phyloP scores from a whole-genome alignment of 345 rosid species.

The Brassica rapa region DNA sequence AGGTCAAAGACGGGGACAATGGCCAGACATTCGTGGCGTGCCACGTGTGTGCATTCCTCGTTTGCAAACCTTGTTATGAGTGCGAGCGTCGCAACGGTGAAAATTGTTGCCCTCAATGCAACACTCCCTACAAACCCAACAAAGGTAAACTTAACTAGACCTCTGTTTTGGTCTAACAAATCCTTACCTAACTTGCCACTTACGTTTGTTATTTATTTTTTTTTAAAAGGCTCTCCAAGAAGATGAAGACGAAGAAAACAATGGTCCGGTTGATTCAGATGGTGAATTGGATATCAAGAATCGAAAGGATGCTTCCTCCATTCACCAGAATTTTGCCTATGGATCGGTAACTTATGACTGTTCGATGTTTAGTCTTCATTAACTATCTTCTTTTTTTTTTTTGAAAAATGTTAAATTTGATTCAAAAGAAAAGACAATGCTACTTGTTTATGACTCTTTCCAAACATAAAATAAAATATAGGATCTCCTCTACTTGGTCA shows the following conservation, averaged over 20 bases:
- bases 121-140: slow-evolving; percentile 82
- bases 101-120: slow-evolving; percentile 91
- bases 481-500: too few relatives aligned
- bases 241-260: slow-evolving; percentile 57
- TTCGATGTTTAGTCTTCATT: too few relatives aligned
- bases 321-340: slow-evolving; percentile 40
- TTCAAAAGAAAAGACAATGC: too few relatives aligned
- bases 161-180: too few relatives aligned
- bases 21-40: slow-evolving; percentile 78
- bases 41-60: slow-evolving; percentile 73
- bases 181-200: background rate
- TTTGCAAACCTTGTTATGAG: slow-evolving; percentile 87
- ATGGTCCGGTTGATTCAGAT: slow-evolving; percentile 60
- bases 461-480: too few relatives aligned
- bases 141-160: slow-evolving; percentile 50
- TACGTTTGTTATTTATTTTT: background rate
- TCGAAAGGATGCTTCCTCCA: slow-evolving; percentile 41
- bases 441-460: too few relatives aligned
- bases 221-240: slow-evolving; percentile 64
- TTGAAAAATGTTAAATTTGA: too few relatives aligned
- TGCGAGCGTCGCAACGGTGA: slow-evolving; percentile 88
- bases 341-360: slow-evolving; percentile 31
- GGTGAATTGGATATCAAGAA: slow-evolving; percentile 62
- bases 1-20: slow-evolving; percentile 56
- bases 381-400: too few relatives aligned